Evolutionary conservation across 805 yeast species (phyloP).

Genomic region (Kurtzmaniella cleridarum): DNA sequence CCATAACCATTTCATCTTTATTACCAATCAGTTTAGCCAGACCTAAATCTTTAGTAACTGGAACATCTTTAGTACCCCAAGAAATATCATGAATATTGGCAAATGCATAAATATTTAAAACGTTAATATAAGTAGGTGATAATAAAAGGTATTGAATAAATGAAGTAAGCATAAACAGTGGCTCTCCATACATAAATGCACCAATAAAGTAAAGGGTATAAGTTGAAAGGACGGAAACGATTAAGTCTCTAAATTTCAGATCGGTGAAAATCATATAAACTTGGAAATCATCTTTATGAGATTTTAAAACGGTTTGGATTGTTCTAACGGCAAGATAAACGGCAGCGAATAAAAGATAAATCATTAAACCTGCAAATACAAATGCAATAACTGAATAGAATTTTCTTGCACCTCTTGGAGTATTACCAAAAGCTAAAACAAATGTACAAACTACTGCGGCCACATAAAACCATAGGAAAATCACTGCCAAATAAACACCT

Average conservation of each 20-base stretch:
- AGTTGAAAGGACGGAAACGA: slow-evolving; percentile 82
- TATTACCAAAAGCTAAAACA: slow-evolving; percentile 86
- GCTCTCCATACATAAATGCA: slow-evolving; percentile 79
- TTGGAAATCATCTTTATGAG: slow-evolving; percentile 36
- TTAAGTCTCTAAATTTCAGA: slow-evolving; percentile 74
- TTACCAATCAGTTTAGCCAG: slow-evolving; percentile 60
- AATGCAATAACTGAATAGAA: slow-evolving; percentile 71
- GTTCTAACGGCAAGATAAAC: slow-evolving; percentile 73
- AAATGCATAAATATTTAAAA: slow-evolving; percentile 88
- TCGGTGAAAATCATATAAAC: slow-evolving; percentile 51
- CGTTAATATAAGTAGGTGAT: slow-evolving; percentile 87
- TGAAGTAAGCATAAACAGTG: slow-evolving; percentile 88
- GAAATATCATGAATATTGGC: slow-evolving; percentile 95
- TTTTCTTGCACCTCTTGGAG: slow-evolving; percentile 83
- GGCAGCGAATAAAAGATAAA: slow-evolving; percentile 83
- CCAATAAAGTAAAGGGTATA: slow-evolving; percentile 75
- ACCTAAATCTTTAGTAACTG: slow-evolving; percentile 65
- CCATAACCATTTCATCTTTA: slow-evolving; percentile 36
- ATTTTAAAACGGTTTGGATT: slow-evolving; percentile 48
- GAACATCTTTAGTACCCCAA: slow-evolving; percentile 95
- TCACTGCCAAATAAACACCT: slow-evolving; percentile 72
- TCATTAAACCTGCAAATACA: slow-evolving; percentile 85
- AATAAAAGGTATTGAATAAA: slow-evolving; percentile 77
- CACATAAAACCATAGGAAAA: slow-evolving; percentile 80
- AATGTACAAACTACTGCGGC: slow-evolving; percentile 79